Evolutionary conservation across 1,284 basidiomycete genomes (phyloP).

Genomic region (Boletus sp.): DNA sequence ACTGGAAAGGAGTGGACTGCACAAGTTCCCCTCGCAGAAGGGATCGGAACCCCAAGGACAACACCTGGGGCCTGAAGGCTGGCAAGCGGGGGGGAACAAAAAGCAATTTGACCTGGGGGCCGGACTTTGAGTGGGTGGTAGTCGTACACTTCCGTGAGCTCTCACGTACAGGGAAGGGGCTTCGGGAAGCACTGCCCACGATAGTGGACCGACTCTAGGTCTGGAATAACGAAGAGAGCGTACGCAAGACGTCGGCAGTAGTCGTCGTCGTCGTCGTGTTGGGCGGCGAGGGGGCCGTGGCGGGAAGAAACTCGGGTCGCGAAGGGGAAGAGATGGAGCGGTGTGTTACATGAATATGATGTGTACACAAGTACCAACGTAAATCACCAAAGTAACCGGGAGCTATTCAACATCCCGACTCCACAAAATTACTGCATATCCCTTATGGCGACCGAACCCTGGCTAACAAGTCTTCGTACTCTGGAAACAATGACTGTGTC

Average conservation of each 20-base stretch:
- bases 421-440: no score
- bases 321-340: no score
- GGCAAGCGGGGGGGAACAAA: neutral
- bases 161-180: neutral
- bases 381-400: neutral
- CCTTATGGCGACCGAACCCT: conserved; percentile 8
- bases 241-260: conserved; percentile 4
- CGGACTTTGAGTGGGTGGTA: conserved; percentile 8
- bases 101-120: conserved; percentile 1
- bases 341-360: no score
- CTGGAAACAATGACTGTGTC: conserved; percentile 29
- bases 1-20: conserved; percentile 14
- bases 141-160: conserved; percentile 22
- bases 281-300: neutral
- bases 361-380: no score
- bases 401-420: neutral
- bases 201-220: neutral
- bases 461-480: conserved; percentile 22
- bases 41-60: conserved; percentile 12
- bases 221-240: neutral
- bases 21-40: conserved; percentile 22
- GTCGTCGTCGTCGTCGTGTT: conserved; percentile 1
- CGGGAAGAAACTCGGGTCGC: conserved; percentile 9
- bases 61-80: neutral
- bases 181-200: conserved; percentile 13